phyloP scores from a whole-genome alignment of 1,139 yeast genomes.

The Ogataea hybrid region DNA sequence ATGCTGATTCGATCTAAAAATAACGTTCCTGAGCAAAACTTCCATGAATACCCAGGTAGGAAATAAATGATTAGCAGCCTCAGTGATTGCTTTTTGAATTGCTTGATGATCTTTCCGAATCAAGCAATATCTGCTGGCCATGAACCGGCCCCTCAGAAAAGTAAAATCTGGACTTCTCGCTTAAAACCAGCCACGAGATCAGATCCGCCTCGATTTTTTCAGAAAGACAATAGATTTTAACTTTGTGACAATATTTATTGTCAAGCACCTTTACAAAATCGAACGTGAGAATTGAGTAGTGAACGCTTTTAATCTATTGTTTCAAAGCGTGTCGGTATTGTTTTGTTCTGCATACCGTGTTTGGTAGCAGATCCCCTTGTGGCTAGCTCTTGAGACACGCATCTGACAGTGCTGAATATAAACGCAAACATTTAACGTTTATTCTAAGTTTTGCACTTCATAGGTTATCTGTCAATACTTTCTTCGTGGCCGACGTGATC shows the following conservation, averaged over 20 bases:
- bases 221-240: not conserved
- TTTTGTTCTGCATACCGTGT: slow-evolving; percentile 4
- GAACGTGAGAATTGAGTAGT: not conserved
- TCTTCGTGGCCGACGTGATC: not conserved
- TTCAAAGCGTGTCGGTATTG: slow-evolving; percentile 1
- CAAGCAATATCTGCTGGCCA: too few species aligned
- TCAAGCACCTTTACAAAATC: not conserved
- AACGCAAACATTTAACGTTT: slow-evolving; percentile 2
- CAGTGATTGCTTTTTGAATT: too few species aligned
- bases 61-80: too few species aligned
- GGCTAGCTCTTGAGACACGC: slow-evolving; percentile 6
- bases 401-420: slow-evolving; percentile 4
- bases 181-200: slow-evolving; percentile 1
- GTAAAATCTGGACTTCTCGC: not conserved
- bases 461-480: not conserved
- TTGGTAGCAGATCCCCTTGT: slow-evolving; percentile 2
- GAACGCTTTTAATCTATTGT: not conserved
- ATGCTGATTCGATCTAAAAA: too few species aligned
- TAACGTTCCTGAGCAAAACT: too few species aligned
- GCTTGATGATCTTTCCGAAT: too few species aligned
- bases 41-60: too few species aligned
- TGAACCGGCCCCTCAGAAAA: not conserved
- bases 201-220: not conserved
- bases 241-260: not conserved
- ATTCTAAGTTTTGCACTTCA: not conserved